Evolutionary conservation across 768 basidiomycete species (phyloP).

Genomic region (Asterophora lycoperdoides): DNA sequence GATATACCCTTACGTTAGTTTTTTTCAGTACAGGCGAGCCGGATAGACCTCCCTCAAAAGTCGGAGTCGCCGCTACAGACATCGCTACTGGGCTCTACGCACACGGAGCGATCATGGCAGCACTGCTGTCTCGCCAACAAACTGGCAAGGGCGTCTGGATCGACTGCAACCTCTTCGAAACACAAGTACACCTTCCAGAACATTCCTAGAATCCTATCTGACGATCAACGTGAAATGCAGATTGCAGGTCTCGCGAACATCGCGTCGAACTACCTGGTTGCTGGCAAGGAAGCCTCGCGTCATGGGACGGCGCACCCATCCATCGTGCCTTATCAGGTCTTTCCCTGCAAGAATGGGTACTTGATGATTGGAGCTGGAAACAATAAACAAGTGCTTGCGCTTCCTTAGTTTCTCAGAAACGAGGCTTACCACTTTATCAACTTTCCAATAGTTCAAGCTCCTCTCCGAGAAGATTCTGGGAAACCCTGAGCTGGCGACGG

Average conservation of each 20-base stretch:
- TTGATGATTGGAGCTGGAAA: constrained; percentile 95
- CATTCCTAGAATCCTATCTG: neutral
- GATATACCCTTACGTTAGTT: constrained; percentile 7
- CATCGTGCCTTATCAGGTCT: constrained; percentile 90
- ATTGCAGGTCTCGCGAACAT: constrained; percentile 90
- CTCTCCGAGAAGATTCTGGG: constrained; percentile 62
- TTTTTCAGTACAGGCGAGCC: constrained; percentile 76
- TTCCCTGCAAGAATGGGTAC: constrained; percentile 82
- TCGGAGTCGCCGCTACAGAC: constrained; percentile 94
- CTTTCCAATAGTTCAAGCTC: constrained; percentile 54
- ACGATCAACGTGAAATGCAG: constrained; percentile 32
- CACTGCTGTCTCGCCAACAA: constrained; percentile 71
- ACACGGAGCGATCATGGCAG: constrained; percentile 91
- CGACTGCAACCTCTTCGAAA: constrained; percentile 90
- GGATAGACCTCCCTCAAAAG: constrained; percentile 82
- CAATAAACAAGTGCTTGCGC: constrained; percentile 62
- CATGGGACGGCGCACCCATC: constrained; percentile 95
- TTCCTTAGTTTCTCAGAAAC: neutral
- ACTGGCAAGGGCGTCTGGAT: constrained; percentile 90
- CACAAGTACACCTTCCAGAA: constrained; percentile 52
- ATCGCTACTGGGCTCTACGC: constrained; percentile 86
- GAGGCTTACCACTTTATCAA: neutral
- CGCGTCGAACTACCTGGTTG: constrained; percentile 88
- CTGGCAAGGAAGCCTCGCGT: constrained; percentile 74
- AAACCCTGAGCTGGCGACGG: constrained; percentile 51